phyloP scores from a whole-genome alignment of 805 yeast genomes.

The Metschnikowia cerradonensis region DNA sequence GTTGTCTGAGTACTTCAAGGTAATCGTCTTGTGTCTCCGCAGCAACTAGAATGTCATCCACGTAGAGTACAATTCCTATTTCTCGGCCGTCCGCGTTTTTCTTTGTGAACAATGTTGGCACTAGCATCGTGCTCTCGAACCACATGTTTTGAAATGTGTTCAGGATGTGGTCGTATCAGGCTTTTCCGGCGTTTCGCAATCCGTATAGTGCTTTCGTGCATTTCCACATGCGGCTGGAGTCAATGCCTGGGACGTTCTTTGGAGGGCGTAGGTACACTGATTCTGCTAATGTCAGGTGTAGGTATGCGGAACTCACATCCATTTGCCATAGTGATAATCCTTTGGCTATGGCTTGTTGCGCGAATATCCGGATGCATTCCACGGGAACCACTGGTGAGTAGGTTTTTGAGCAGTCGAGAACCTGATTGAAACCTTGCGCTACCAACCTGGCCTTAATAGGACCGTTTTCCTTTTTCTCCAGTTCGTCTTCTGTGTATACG shows the following conservation, averaged over 20 bases:
- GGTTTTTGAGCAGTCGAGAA: not conserved
- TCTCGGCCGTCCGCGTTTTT: too few species aligned
- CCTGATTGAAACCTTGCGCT: slow-evolving; percentile 2
- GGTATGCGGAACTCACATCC: slow-evolving; percentile 2
- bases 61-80: too few species aligned
- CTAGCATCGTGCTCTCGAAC: too few species aligned
- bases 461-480: slow-evolving; percentile 3
- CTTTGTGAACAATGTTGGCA: too few species aligned
- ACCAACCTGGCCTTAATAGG: slow-evolving; percentile 1
- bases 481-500: slow-evolving; percentile 3
- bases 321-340: not conserved
- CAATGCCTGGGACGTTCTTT: not conserved
- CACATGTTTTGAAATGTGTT: too few species aligned
- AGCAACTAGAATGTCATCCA: too few species aligned
- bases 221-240: too few species aligned
- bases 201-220: too few species aligned
- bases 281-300: slow-evolving; percentile 4
- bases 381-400: slow-evolving; percentile 5
- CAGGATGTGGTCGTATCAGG: too few species aligned
- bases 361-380: not conserved
- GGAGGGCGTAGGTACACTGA: slow-evolving; percentile 4
- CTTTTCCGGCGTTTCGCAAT: too few species aligned
- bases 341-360: not conserved
- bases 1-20: too few species aligned
- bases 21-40: too few species aligned